These are phyloP conservation scores for Lasiodiplodia citricola DNA, from an alignment of 2,329 filamentous ascomycete genomes.

Conservation along the genomic window DNA sequence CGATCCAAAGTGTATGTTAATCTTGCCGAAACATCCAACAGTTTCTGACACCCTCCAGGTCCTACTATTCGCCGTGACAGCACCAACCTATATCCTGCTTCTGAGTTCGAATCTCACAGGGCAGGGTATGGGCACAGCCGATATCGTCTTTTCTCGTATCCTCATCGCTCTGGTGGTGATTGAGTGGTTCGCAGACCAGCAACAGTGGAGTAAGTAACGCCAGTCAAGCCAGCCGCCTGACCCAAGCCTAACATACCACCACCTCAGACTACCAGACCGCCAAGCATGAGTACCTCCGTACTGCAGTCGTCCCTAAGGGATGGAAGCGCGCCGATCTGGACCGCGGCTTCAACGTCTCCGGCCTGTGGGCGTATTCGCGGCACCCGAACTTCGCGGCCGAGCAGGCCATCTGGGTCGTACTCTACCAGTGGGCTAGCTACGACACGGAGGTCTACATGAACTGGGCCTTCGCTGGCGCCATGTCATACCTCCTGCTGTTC, in stretches of 20 bases:
- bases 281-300: conserved; percentile 75
- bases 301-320: conserved; percentile 69
- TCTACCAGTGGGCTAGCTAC: conserved; percentile 89
- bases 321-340: conserved; percentile 79
- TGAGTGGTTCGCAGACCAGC: conserved; percentile 84
- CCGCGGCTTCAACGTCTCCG: conserved; percentile 83
- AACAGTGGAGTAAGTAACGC: conserved; percentile 76
- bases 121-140: conserved; percentile 56
- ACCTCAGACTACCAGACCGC: conserved; percentile 74
- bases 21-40: conserved; percentile 24
- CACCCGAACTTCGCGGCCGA: conserved; percentile 97
- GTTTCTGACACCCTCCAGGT: conserved; percentile 51
- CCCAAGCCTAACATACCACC: conserved; percentile 9
- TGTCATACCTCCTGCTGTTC: conserved; percentile 78
- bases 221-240: background rate
- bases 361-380: conserved; percentile 84
- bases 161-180: conserved; percentile 65
- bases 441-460: conserved; percentile 73
- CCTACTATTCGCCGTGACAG: conserved; percentile 77
- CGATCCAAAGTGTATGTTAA: conserved; percentile 66
- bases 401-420: conserved; percentile 83
- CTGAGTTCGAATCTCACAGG: conserved; percentile 70
- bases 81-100: conserved; percentile 83
- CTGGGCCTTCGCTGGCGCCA: conserved; percentile 76
- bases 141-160: conserved; percentile 60